A percentile compares a stretch with the other conserved stretches of the same genome.
These are phyloP conservation scores for Thermothelomyces thermophilus DNA, from an alignment of 2,329 filamentous ascomycete species.

Conservation along the genomic window DNA sequence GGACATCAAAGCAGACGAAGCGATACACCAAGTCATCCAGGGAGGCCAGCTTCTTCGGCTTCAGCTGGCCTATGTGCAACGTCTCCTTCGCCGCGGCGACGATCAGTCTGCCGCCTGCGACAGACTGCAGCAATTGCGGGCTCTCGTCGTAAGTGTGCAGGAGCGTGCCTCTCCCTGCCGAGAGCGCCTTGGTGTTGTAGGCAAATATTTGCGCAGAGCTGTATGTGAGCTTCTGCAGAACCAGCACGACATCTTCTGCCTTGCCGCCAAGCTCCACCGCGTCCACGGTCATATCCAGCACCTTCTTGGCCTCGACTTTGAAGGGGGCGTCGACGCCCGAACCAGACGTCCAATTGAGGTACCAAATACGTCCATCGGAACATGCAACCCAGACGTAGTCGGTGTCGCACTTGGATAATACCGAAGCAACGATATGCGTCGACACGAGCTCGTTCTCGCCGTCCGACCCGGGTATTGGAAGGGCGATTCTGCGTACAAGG, in stretches of 20 bases:
- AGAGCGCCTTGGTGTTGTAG: constrained; percentile 35
- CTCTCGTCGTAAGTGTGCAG: constrained; percentile 24
- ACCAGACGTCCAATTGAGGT: constrained; percentile 52
- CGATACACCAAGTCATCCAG: constrained; percentile 46
- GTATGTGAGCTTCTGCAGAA: constrained; percentile 38
- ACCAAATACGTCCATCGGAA: constrained; percentile 50
- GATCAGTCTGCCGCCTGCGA: constrained; percentile 52
- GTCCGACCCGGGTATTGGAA: constrained; percentile 33
- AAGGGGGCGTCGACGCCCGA: constrained; percentile 38
- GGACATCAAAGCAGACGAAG: constrained; percentile 51
- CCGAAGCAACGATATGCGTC: constrained; percentile 35
- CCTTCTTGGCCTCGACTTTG: constrained; percentile 36
- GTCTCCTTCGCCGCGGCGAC: constrained; percentile 47
- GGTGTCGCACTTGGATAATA: constrained; percentile 36
- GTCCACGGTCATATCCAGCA: constrained; percentile 41
- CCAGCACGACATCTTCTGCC: constrained; percentile 40
- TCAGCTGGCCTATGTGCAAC: constrained; percentile 54
- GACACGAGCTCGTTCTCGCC: constrained; percentile 26
- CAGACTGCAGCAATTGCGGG: constrained; percentile 23
- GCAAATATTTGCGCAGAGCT: constrained; percentile 38
- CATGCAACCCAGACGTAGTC: constrained; percentile 54
- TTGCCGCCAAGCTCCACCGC: constrained; percentile 32
- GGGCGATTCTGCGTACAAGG: constrained; percentile 63
- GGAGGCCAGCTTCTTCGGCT: constrained; percentile 27
- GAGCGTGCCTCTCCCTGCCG: constrained; percentile 18